phyloP scores from a whole-genome alignment of 345 rosid species.

The Nasturtium officinale region DNA sequence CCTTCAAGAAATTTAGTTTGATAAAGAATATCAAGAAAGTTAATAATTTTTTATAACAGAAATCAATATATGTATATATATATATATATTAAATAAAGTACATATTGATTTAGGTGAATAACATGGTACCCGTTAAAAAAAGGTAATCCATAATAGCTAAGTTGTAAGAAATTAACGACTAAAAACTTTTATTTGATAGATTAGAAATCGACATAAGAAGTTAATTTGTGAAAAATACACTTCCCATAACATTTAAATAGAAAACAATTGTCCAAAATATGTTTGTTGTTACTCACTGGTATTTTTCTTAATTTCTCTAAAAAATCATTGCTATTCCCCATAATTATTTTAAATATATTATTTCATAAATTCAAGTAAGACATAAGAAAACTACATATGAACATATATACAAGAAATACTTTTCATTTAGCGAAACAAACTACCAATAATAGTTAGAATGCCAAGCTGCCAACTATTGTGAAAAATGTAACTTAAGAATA shows the following conservation, averaged over 20 bases:
- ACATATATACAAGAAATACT: too few species aligned
- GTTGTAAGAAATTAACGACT: too few species aligned
- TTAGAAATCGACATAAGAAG: too few species aligned
- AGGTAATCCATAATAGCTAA: too few species aligned
- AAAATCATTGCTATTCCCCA: not conserved
- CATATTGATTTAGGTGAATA: not conserved
- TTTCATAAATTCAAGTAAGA: not conserved
- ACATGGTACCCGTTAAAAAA: not conserved
- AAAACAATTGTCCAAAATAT: not conserved
- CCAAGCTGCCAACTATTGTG: not conserved
- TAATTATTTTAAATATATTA: too few species aligned
- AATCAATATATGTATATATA: too few species aligned
- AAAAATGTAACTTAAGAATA: not conserved
- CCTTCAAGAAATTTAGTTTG: not conserved
- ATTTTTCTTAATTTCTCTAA: not conserved
- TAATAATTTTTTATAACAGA: too few species aligned
- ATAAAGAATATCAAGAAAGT: too few species aligned
- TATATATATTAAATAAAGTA: too few species aligned
- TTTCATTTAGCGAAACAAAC: not conserved
- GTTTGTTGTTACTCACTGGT: not conserved
- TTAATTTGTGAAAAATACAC: too few species aligned
- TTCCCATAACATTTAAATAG: too few species aligned
- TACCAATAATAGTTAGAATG: not conserved
- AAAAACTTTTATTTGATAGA: too few species aligned
- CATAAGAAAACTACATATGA: not conserved